Conservation (phyloP, 163 green algal genomes). For the Picocystis sp. region DNA sequence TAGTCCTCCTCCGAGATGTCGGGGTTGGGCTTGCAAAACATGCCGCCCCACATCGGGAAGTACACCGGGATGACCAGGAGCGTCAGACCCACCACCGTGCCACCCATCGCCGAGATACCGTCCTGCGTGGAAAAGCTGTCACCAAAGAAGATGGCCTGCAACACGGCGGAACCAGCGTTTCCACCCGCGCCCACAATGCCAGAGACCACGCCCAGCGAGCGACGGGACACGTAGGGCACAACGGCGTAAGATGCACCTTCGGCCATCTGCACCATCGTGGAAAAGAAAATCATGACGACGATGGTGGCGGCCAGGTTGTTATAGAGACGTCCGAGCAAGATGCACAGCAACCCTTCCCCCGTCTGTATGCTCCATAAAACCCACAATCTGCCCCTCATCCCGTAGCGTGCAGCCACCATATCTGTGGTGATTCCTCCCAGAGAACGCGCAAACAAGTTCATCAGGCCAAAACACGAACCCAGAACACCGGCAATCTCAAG, state of each 20-base stretch:
- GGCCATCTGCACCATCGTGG: slow-evolving; percentile 49
- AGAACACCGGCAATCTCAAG: slow-evolving; percentile 46
- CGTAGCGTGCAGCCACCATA: slow-evolving; percentile 27
- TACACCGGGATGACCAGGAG: slow-evolving; percentile 42
- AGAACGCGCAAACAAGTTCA: slow-evolving; percentile 77
- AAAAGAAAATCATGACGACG: slow-evolving; percentile 58
- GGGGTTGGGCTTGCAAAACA: slow-evolving; percentile 34
- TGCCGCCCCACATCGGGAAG: slow-evolving; percentile 73
- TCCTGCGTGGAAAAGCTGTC: slow-evolving; percentile 11
- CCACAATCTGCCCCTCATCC: slow-evolving; percentile 77
- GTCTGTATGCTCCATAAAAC: slow-evolving; percentile 35
- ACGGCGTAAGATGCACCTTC: slow-evolving; percentile 61
- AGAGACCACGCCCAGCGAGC: slow-evolving; percentile 64
- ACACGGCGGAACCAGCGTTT: slow-evolving; percentile 60
- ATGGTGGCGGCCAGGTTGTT: slow-evolving; percentile 38
- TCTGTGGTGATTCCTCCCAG: slow-evolving; percentile 63
- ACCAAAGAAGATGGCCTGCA: slow-evolving; percentile 56
- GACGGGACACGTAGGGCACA: slow-evolving; percentile 72
- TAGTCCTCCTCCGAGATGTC: slow-evolving; percentile 57
- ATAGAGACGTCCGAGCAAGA: slow-evolving; percentile 33
- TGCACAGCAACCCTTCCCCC: slow-evolving; percentile 43
- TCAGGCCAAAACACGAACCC: slow-evolving; percentile 55
- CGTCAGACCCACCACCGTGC: slow-evolving; percentile 49
- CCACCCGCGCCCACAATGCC: slow-evolving; percentile 76
- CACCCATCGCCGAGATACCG: slow-evolving; percentile 27